Conservation (phyloP, 768 basidiomycete species). For the Tephrocybe sp. region DNA sequence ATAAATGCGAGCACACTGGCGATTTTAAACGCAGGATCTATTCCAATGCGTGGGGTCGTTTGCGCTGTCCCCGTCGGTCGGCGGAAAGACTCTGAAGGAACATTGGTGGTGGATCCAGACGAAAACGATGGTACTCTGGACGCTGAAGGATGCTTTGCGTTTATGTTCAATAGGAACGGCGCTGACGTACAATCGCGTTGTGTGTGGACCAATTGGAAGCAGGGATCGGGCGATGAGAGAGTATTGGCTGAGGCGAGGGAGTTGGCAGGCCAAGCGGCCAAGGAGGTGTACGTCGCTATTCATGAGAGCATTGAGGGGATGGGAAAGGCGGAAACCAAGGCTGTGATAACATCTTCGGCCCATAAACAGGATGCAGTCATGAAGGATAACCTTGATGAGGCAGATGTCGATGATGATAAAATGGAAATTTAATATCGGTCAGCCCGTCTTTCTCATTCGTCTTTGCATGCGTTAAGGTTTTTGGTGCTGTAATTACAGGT, state of each 20-base stretch:
- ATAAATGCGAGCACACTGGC: conserved; percentile 73
- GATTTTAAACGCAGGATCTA: conserved; percentile 63
- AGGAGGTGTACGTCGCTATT: conserved; percentile 44
- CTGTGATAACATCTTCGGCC: background rate
- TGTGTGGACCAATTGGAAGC: conserved; percentile 60
- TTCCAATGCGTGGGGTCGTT: conserved; percentile 74
- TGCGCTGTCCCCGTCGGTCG: conserved; percentile 63
- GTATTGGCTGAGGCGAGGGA: conserved; percentile 44
- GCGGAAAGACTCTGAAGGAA: conserved; percentile 19
- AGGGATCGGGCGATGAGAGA: conserved; percentile 23
- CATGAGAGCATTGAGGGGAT: conserved; percentile 36
- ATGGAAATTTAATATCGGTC: conserved; percentile 39
- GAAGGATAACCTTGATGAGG: conserved; percentile 21
- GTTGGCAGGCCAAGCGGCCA: conserved; percentile 47
- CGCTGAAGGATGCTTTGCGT: conserved; percentile 68
- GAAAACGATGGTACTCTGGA: conserved; percentile 41
- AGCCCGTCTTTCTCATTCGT: background rate
- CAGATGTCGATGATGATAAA: conserved; percentile 33
- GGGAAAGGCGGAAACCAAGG: background rate
- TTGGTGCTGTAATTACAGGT: background rate
- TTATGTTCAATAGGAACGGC: conserved; percentile 42
- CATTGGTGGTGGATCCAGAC: conserved; percentile 50
- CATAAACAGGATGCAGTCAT: conserved; percentile 1
- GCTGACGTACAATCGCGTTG: conserved; percentile 26
- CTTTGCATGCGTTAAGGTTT: background rate